These are phyloP conservation scores for Drosera spatulata DNA, from an alignment of 179 eudicot species.

Conservation along the genomic window DNA sequence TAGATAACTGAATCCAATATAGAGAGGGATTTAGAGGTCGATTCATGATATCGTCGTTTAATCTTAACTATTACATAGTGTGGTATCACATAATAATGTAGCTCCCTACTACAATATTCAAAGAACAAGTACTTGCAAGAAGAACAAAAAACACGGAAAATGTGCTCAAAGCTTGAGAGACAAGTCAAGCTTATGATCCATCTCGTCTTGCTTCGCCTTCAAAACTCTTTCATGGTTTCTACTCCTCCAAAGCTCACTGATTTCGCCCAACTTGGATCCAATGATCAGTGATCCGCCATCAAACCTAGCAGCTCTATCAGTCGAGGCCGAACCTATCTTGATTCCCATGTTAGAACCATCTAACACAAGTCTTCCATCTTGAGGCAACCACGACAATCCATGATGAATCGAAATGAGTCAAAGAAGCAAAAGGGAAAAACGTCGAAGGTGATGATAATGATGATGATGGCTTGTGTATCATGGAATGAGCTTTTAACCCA, in stretches of 20 bases:
- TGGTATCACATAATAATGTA: too few species aligned
- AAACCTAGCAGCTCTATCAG: constrained; percentile 28
- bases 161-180: constrained; percentile 40
- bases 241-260: constrained; percentile 20
- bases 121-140: too few species aligned
- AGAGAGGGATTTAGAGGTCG: too few species aligned
- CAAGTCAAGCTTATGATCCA: constrained; percentile 37
- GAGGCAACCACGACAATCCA: constrained; percentile 30
- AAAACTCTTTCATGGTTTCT: constrained; percentile 5
- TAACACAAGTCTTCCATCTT: constrained; percentile 27
- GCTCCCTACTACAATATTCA: too few species aligned
- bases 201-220: constrained; percentile 34
- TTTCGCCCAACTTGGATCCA: constrained; percentile 10
- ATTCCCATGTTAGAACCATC: constrained; percentile 9
- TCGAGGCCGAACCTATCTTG: constrained; percentile 1
- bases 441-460: not conserved
- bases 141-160: too few species aligned
- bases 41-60: too few species aligned
- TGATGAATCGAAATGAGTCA: constrained; percentile 2
- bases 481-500: constrained; percentile 48
- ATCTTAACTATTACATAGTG: too few species aligned
- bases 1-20: too few species aligned
- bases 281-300: constrained; percentile 15
- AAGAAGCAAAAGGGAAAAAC: not conserved
- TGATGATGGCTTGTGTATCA: constrained; percentile 37